These are phyloP conservation scores for Colletotrichum nymphaeae DNA, from an alignment of 2,329 filamentous ascomycete genomes.

Conservation along the genomic window DNA sequence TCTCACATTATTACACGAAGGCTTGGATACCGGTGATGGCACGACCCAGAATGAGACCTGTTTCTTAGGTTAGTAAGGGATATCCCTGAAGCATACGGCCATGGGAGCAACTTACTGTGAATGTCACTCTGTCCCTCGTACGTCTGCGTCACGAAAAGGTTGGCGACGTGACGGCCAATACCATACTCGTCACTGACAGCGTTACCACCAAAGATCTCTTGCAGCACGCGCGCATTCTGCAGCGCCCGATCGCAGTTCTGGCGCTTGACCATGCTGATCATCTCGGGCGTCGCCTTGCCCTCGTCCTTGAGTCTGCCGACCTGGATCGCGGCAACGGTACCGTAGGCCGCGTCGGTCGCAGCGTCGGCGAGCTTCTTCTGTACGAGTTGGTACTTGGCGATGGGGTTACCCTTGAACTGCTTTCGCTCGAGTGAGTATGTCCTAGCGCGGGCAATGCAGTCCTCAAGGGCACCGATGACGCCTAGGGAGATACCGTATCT, in stretches of 20 bases:
- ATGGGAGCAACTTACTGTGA: slow-evolving; percentile 74
- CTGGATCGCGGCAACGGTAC: slow-evolving; percentile 89
- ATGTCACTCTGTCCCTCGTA: slow-evolving; percentile 99
- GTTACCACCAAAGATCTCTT: slow-evolving; percentile 97
- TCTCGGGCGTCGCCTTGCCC: slow-evolving; percentile 88
- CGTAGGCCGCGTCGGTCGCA: slow-evolving; percentile 88
- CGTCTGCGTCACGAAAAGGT: slow-evolving; percentile 96
- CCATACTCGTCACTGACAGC: slow-evolving; percentile 98
- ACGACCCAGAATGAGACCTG: slow-evolving; percentile 75
- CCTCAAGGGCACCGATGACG: slow-evolving; percentile 92
- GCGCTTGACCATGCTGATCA: slow-evolving; percentile 97
- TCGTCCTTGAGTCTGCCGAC: slow-evolving; percentile 94
- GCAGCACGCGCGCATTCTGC: slow-evolving; percentile 80
- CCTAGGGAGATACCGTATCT: slow-evolving; percentile 95
- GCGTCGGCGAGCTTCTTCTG: slow-evolving; percentile 99
- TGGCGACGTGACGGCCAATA: slow-evolving; percentile 94
- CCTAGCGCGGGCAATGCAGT: slow-evolving; percentile 84
- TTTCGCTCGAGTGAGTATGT: slow-evolving; percentile 91
- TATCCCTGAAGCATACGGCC: neutral
- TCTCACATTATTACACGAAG: slow-evolving; percentile 67
- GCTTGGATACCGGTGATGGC: slow-evolving; percentile 82
- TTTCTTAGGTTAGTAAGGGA: neutral
- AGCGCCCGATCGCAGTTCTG: slow-evolving; percentile 96
- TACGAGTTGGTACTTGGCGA: slow-evolving; percentile 95
- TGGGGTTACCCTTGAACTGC: slow-evolving; percentile 95